Conservation (phyloP, 805 yeast species). For the Wickerhamomyces tratensis region DNA sequence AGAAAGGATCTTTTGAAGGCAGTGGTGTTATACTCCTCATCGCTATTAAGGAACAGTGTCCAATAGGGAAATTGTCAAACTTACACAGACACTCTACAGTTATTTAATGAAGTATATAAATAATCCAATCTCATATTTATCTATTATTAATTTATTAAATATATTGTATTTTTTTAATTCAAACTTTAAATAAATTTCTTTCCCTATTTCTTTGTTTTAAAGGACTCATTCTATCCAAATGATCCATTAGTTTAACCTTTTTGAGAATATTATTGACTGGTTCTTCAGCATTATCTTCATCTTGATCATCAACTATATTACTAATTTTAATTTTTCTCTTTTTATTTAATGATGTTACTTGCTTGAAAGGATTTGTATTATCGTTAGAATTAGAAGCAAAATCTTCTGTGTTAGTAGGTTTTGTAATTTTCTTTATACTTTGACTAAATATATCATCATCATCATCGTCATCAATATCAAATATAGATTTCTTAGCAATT, state of each 20-base stretch:
- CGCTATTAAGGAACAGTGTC: too few species aligned
- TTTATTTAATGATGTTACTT: neutral
- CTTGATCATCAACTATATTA: conserved; percentile 10
- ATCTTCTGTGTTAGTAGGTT: conserved; percentile 5
- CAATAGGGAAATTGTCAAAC: too few species aligned
- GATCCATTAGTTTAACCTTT: conserved; percentile 16
- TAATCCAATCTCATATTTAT: too few species aligned
- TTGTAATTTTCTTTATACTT: conserved; percentile 6
- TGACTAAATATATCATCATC: conserved; percentile 17
- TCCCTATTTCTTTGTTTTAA: conserved; percentile 18
- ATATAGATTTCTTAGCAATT: conserved; percentile 7
- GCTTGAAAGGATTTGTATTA: conserved; percentile 1
- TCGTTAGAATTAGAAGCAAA: conserved; percentile 9
- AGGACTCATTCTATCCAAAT: conserved; percentile 17
- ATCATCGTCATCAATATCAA: conserved; percentile 19
- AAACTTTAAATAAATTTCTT: conserved; percentile 15
- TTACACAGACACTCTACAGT: too few species aligned
- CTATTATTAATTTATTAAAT: too few species aligned
- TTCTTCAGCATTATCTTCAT: conserved; percentile 10
- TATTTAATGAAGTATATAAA: too few species aligned
- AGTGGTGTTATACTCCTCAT: too few species aligned
- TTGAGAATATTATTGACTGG: conserved; percentile 7
- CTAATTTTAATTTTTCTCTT: conserved; percentile 15
- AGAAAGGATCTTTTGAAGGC: too few species aligned
- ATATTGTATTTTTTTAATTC: neutral